Evolutionary conservation across 805 yeast species (phyloP).

Genomic region (Ogataea kodamae): DNA sequence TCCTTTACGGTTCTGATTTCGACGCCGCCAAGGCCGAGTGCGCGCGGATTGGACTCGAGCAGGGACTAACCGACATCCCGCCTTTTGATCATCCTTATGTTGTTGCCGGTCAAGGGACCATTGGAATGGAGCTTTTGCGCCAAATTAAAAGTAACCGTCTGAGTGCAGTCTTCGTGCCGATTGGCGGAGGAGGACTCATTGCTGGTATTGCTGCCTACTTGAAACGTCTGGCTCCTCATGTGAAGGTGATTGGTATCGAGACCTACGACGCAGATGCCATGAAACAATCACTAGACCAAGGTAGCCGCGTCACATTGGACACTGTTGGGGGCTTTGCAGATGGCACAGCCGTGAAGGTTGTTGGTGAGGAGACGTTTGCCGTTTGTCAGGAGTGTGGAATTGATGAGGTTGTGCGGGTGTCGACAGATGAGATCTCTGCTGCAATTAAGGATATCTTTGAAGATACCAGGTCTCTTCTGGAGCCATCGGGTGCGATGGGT

Average conservation of each 20-base stretch:
- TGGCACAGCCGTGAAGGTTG: constrained; percentile 90
- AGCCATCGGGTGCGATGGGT: constrained; percentile 95
- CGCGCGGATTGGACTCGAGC: constrained; percentile 58
- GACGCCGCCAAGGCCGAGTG: constrained; percentile 95
- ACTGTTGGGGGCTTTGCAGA: constrained; percentile 97
- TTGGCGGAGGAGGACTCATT: constrained; percentile 96
- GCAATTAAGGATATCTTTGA: constrained; percentile 96
- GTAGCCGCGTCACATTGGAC: constrained; percentile 52
- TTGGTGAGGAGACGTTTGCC: constrained; percentile 91
- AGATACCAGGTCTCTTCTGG: constrained; percentile 90
- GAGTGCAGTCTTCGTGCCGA: constrained; percentile 84
- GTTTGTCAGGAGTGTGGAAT: constrained; percentile 64
- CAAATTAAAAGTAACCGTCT: constrained; percentile 76
- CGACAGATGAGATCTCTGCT: constrained; percentile 91
- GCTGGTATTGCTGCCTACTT: constrained; percentile 89
- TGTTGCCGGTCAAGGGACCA: constrained; percentile 98
- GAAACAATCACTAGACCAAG: constrained; percentile 59
- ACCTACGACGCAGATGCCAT: constrained; percentile 95
- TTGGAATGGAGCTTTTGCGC: constrained; percentile 87
- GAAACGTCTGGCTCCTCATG: constrained; percentile 96
- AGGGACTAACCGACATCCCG: constrained; percentile 87
- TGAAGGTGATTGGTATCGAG: constrained; percentile 93
- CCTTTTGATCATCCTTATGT: constrained; percentile 98
- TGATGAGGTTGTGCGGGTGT: constrained; percentile 84
- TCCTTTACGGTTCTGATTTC: constrained; percentile 88